phyloP scores from a whole-genome alignment of 2,329 filamentous ascomycete genomes.

The Colletotrichum plurivorum region DNA sequence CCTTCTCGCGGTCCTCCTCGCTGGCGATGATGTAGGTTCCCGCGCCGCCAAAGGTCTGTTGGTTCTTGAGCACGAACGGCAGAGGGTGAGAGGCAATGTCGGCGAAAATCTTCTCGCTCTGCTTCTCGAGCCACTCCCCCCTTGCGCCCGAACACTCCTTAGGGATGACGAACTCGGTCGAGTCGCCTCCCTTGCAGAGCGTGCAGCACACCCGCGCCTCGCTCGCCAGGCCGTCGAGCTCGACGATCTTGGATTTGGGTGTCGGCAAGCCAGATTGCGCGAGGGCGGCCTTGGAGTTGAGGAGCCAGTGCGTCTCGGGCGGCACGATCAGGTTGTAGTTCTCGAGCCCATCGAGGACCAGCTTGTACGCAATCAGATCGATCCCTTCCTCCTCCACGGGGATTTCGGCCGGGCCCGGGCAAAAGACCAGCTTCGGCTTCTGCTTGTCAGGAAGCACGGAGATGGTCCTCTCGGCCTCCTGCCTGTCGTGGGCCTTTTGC shows the following conservation, averaged over 20 bases:
- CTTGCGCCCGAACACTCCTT: slow-evolving; percentile 46
- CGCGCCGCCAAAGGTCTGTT: slow-evolving; percentile 54
- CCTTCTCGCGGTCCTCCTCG: slow-evolving; percentile 44
- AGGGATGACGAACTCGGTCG: slow-evolving; percentile 45
- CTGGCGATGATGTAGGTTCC: slow-evolving; percentile 51
- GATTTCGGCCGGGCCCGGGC: slow-evolving; percentile 47
- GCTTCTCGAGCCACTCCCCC: slow-evolving; percentile 47
- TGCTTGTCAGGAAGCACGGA: slow-evolving; percentile 47
- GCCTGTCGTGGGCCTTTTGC: slow-evolving; percentile 45
- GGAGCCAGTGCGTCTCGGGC: slow-evolving; percentile 51
- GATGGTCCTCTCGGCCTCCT: slow-evolving; percentile 49
- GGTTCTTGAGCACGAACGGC: slow-evolving; percentile 55
- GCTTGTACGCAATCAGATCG: slow-evolving; percentile 48
- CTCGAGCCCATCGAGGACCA: slow-evolving; percentile 49
- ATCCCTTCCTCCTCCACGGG: slow-evolving; percentile 45
- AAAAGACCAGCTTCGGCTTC: slow-evolving; percentile 51
- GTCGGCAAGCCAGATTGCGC: slow-evolving; percentile 52
- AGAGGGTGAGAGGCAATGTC: slow-evolving; percentile 44
- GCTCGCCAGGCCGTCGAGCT: slow-evolving; percentile 42
- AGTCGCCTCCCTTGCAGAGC: slow-evolving; percentile 39
- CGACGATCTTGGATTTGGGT: slow-evolving; percentile 46
- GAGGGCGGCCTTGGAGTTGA: slow-evolving; percentile 54
- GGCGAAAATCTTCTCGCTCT: slow-evolving; percentile 45
- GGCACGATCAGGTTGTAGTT: slow-evolving; percentile 46
- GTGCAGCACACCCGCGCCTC: slow-evolving; percentile 45